Base-by-base conservation (phyloP, 352 stramenopile genomes). In the Globisporangium middletonii region DNA sequence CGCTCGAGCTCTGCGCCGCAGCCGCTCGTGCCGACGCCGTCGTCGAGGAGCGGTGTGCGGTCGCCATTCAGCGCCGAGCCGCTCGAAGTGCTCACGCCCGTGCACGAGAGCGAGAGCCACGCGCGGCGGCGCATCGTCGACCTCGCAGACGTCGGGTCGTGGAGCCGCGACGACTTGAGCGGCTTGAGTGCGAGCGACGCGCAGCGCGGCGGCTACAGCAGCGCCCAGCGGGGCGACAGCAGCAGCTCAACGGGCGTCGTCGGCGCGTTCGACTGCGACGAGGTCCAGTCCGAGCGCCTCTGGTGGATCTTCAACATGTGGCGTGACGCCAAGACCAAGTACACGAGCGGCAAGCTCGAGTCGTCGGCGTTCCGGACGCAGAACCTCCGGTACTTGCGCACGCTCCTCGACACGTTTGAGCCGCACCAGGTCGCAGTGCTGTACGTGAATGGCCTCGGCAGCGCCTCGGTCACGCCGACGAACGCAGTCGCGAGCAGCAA, bases 281-380 rank as follows among this genome's bases (percentile, higher is more conserved):
- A 90, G 59, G 74, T 84, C n/a, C 83, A 91, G 59, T 89, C 79
- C 2, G 83, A 89, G 62, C 79, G 76, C 41, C 59, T 93, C 18
- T 91, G 83, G 79, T 91, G 79, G 78, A 86, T 93, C 16, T 93
- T 93, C 43, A 91, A 90, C 38, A 35, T 75, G 33, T 93, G 80
- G 80, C 68, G 65, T 12, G 69, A 81, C 43, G 72, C 73, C 1
- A 88, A 87, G 46, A 59, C 64, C 12, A 89, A 87, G 62, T 93
- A 89, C 60, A 72, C 79, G 9, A 79, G 70, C 7, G 77, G 83
- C 23, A 93, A 93, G 53, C 72, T 84, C 23, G 83, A 91, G 42
- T 75, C 82, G 33, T 76, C 73, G 0, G 71, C 78, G 23, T 88
- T 90, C 45, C 73, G 79, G 16, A 77, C 81, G 33, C 71, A 73